phyloP scores from a whole-genome alignment of 2,329 filamentous ascomycete genomes.

The Penicillium freii region DNA sequence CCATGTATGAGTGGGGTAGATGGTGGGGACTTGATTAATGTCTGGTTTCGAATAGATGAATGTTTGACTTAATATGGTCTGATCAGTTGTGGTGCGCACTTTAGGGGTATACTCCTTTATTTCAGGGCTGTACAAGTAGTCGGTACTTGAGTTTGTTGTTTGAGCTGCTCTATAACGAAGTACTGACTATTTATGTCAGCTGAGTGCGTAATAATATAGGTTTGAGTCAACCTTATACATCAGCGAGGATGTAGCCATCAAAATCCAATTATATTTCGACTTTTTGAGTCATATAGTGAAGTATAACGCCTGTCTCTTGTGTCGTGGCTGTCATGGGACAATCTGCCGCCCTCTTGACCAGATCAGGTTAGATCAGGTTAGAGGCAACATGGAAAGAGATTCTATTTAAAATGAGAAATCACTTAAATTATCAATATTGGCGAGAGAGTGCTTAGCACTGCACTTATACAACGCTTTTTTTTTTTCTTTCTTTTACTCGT shows the following conservation, averaged over 20 bases:
- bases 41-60: background rate
- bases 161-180: background rate
- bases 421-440: background rate
- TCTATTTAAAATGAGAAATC: background rate
- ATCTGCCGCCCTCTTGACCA: background rate
- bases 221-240: background rate
- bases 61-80: background rate
- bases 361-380: background rate
- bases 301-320: too few relatives aligned
- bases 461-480: background rate
- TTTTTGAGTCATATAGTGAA: background rate
- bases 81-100: background rate
- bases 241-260: too few relatives aligned
- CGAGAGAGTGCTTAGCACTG: background rate
- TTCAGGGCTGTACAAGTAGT: background rate
- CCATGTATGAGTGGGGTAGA: background rate
- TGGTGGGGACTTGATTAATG: too few relatives aligned
- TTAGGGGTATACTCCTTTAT: background rate
- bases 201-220: background rate
- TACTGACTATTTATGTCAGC: background rate
- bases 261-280: too few relatives aligned
- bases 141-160: too few relatives aligned
- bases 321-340: constrained; percentile 2
- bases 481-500: background rate
- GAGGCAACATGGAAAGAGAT: background rate